These are phyloP conservation scores for Syzygium grande DNA, from an alignment of 345 rosid species.

Conservation along the genomic window DNA sequence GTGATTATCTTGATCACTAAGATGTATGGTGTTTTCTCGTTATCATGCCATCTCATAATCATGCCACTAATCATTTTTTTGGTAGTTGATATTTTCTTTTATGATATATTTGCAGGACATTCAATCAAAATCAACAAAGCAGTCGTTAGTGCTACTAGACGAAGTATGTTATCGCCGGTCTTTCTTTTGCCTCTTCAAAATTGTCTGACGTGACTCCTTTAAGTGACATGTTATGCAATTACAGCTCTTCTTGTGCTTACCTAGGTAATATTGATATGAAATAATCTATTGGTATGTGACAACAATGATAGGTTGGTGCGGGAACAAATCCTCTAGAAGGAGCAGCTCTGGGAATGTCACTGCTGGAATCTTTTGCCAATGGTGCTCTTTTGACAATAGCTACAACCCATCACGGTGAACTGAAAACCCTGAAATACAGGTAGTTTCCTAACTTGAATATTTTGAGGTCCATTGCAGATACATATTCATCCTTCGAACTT, in stretches of 20 bases:
- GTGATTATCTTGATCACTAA: background rate
- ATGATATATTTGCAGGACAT: conserved; percentile 52
- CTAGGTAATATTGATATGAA: background rate
- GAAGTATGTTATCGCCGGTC: conserved; percentile 48
- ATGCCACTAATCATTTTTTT: background rate
- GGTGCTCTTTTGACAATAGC: conserved; percentile 76
- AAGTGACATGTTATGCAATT: background rate
- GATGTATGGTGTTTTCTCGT: background rate
- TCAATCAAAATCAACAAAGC: conserved; percentile 58
- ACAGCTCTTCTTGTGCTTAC: background rate
- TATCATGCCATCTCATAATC: background rate
- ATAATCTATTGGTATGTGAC: background rate
- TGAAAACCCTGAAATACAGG: conserved; percentile 92
- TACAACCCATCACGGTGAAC: conserved; percentile 91
- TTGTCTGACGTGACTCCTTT: background rate
- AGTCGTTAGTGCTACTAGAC: conserved; percentile 80
- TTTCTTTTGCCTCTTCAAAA: background rate
- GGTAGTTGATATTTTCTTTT: background rate
- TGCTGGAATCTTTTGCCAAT: conserved; percentile 79
- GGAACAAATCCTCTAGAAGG: conserved; percentile 99
- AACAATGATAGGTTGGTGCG: conserved; percentile 62
- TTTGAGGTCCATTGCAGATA: background rate
- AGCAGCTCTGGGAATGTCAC: conserved; percentile 89
- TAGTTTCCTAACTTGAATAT: background rate
- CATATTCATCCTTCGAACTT: background rate